phyloP scores from a whole-genome alignment of 2,329 filamentous ascomycete species.

The Claviceps spartinae region DNA sequence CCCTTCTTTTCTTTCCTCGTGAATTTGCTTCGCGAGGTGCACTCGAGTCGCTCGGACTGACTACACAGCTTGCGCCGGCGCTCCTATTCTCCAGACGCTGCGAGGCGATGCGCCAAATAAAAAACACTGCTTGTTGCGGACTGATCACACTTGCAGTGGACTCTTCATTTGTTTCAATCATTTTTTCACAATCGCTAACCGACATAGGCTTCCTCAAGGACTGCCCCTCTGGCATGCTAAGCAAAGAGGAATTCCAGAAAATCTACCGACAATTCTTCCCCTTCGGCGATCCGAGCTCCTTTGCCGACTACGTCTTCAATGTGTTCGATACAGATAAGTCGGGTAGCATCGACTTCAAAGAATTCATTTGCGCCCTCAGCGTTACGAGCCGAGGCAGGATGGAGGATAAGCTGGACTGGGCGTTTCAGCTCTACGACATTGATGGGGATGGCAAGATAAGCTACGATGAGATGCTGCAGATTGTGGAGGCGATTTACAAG shows the following conservation, averaged over 20 bases:
- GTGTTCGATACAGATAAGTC: conserved; percentile 97
- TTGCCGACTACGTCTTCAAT: conserved; percentile 98
- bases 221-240: conserved; percentile 91
- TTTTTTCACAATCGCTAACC: too few relatives aligned
- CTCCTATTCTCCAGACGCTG: too few relatives aligned
- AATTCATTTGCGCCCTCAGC: conserved; percentile 96
- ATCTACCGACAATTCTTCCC: conserved; percentile 99
- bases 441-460: conserved; percentile 98
- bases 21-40: too few relatives aligned
- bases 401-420: conserved; percentile 99
- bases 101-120: too few relatives aligned
- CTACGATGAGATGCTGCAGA: conserved; percentile 97
- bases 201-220: conserved; percentile 45
- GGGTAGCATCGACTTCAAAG: conserved; percentile 97
- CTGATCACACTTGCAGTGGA: too few relatives aligned
- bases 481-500: conserved; percentile 99
- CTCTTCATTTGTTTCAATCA: too few relatives aligned
- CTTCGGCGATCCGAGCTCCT: conserved; percentile 91
- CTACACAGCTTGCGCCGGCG: too few relatives aligned
- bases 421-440: conserved; percentile 98
- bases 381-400: conserved; percentile 96
- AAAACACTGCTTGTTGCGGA: too few relatives aligned
- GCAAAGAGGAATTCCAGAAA: conserved; percentile 98
- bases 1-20: not conserved
- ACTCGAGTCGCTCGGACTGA: too few relatives aligned